Evolutionary conservation across 2,329 filamentous ascomycete genomes (phyloP).

Genomic region (Arachnomyces sp.): DNA sequence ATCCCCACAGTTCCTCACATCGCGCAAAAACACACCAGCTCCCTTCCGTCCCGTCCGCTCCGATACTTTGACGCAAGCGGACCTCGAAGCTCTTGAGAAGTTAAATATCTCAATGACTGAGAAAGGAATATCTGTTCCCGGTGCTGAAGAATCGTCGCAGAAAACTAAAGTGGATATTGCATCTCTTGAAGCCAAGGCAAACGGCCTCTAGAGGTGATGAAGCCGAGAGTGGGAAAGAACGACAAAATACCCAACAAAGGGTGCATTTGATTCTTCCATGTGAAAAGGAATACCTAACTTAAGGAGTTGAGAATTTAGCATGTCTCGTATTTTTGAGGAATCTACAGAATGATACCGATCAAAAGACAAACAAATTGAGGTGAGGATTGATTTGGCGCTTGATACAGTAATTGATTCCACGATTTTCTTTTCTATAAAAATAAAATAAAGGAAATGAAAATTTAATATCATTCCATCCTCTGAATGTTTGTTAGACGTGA

Average conservation of each 20-base stretch:
- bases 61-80: slow-evolving; percentile 41
- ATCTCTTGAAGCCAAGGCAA: slow-evolving; percentile 11
- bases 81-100: slow-evolving; percentile 37
- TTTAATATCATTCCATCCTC: too few relatives aligned
- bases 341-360: too few relatives aligned
- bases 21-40: slow-evolving; percentile 61
- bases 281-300: too few relatives aligned
- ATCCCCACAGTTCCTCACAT: slow-evolving; percentile 59
- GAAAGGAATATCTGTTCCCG: slow-evolving; percentile 15
- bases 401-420: too few relatives aligned
- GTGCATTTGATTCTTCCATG: background rate
- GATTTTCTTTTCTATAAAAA: too few relatives aligned
- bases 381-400: too few relatives aligned
- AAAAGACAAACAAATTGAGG: too few relatives aligned
- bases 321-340: too few relatives aligned
- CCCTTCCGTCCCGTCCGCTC: slow-evolving; percentile 53
- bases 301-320: too few relatives aligned
- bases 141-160: slow-evolving; percentile 10
- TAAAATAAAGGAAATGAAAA: too few relatives aligned
- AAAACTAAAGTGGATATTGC: slow-evolving; percentile 14
- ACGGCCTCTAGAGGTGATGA: background rate
- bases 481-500: too few relatives aligned
- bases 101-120: slow-evolving; percentile 24
- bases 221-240: too few relatives aligned
- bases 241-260: background rate